Evolutionary conservation across 352 stramenopile species (phyloP).

Genomic region (Globisporangium spiculum): DNA sequence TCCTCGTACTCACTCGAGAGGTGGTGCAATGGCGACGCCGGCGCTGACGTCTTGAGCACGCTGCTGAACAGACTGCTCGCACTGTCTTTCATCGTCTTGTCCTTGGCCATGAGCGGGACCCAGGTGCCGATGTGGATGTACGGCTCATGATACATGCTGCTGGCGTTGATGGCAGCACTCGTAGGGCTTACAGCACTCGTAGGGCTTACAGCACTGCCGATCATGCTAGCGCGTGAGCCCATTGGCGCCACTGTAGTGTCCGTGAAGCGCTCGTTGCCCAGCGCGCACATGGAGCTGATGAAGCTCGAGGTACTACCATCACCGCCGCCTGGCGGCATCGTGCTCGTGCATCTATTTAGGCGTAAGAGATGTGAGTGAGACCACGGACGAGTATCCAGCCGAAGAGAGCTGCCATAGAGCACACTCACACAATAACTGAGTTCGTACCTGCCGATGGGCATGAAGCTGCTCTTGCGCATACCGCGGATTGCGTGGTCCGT

Average conservation of each 20-base stretch:
- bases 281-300: slow-evolving; percentile 22
- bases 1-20: slow-evolving; percentile 51
- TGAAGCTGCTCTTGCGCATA: slow-evolving; percentile 35
- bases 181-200: neutral
- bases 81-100: slow-evolving; percentile 25
- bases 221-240: neutral
- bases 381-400: slow-evolving; percentile 2
- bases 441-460: slow-evolving; percentile 14
- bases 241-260: neutral
- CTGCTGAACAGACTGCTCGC: slow-evolving; percentile 15
- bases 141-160: slow-evolving; percentile 46
- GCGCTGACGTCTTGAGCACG: slow-evolving; percentile 29
- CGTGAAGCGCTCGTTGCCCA: slow-evolving; percentile 28
- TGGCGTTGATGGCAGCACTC: neutral
- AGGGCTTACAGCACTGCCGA: neutral
- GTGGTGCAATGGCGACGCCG: neutral
- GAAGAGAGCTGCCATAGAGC: slow-evolving; percentile 1
- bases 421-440: neutral
- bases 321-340: slow-evolving; percentile 3
- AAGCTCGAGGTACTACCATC: slow-evolving; percentile 5
- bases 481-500: slow-evolving; percentile 54
- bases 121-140: slow-evolving; percentile 80
- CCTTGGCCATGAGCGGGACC: slow-evolving; percentile 58
- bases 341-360: slow-evolving; percentile 24
- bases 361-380: slow-evolving; percentile 1